Evolutionary conservation across 2,329 filamentous ascomycete species (phyloP), one percentile per base, ranked within the genome.

Genomic region (Hymenotorrendiella dingleyae): DNA sequence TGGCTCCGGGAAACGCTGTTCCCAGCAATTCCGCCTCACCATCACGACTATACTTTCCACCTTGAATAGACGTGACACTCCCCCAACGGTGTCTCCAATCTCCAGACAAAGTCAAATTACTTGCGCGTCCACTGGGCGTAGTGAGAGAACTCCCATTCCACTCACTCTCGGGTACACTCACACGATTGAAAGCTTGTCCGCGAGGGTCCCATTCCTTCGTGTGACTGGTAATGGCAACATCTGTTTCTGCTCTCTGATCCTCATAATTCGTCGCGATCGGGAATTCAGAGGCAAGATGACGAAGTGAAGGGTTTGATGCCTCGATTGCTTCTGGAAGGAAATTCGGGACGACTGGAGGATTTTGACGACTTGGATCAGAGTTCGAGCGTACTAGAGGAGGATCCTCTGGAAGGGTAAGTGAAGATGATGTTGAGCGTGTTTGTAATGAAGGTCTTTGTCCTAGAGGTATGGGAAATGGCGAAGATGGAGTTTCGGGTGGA

Each of bases 271-370:
- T 48, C 10, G 37, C 33, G 7, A 28, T 11, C 3, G 19, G 35
- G 11, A 21, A 49, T 3, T 49, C 45, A 5, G 53, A 55, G 10
- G 44, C 47, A 1, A 54, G 27, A 32, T 54, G 47, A 8, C 44
- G 46, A 17, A 55, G 27, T 1, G 43, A 38, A 6, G 53, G 51
- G 8, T 50, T 48, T 2, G 51, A 36, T 11, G 47, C 45, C 30
- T 40, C 26, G 27, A 50, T 45, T n/a, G 46, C 40, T 28, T 48
- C 42, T 11, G 30, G 22, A 35, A 53, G 14, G 17, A 54, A 20
- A 4, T 26, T 35, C 19, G 49, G 47, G 9, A 49, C 4, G n/a
- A 27, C 10, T n/a, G n/a, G n/a, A n/a, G n/a, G n/a, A n/a, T n/a
- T n/a, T n/a, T n/a, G n/a, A n/a, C n/a, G n/a, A n/a, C n/a, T n/a